Percentiles rank a stretch among this genome's conserved stretches.
These are phyloP conservation scores for Candida sp. DNA, from an alignment of 1,139 yeast genomes.

Conservation along the genomic window DNA sequence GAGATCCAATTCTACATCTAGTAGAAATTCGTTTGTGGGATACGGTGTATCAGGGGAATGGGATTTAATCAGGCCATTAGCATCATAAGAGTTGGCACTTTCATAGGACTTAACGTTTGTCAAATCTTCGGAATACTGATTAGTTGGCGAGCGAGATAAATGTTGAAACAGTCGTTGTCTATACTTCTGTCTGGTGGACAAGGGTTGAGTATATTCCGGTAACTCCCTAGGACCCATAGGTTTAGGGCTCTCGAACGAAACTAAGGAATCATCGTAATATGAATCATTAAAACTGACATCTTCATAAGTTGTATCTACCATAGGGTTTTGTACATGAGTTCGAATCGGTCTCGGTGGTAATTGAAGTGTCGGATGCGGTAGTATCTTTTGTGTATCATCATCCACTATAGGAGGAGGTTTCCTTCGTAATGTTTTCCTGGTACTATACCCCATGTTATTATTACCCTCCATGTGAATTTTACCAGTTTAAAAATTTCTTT, in stretches of 20 bases:
- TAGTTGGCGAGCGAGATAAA: conserved; percentile 8
- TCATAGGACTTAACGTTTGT: background rate
- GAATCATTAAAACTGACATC: conserved; percentile 7
- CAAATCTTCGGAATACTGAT: background rate
- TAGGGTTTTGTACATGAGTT: background rate
- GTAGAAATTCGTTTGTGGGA: conserved; percentile 10
- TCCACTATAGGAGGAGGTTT: conserved; percentile 26
- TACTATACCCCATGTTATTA: background rate
- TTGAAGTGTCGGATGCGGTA: background rate
- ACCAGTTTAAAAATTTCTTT: background rate
- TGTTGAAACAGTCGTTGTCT: conserved; percentile 9
- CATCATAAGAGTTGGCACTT: background rate
- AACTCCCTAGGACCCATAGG: conserved; percentile 44
- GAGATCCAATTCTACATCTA: background rate
- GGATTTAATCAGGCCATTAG: background rate
- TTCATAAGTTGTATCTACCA: background rate
- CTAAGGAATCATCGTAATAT: conserved; percentile 12
- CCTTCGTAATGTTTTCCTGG: conserved; percentile 20
- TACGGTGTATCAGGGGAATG: conserved; percentile 10
- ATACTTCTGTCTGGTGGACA: background rate
- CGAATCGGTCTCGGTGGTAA: background rate
- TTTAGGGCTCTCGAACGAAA: conserved; percentile 27
- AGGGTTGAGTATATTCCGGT: conserved; percentile 25
- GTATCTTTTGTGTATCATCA: background rate
- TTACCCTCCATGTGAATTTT: background rate